Evolutionary conservation across 345 rosid genomes (phyloP).

Genomic region (Citrus mangshanensis): DNA sequence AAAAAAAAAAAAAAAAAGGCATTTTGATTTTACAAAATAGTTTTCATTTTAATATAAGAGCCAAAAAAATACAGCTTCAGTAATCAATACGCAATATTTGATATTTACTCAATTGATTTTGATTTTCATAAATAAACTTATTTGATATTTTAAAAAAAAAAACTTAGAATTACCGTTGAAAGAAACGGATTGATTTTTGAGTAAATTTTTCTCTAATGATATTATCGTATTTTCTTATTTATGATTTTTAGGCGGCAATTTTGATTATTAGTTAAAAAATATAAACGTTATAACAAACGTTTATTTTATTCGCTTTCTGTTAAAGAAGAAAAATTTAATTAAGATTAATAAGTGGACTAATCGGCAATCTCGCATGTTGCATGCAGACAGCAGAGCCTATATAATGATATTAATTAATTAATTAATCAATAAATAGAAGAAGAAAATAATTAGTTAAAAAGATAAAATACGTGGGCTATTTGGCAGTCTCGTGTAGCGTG

Average conservation of each 20-base stretch:
- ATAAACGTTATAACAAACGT: too few species aligned
- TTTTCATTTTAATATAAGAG: not conserved
- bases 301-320: too few species aligned
- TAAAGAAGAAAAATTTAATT: too few species aligned
- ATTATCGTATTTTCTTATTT: not conserved
- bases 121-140: not conserved
- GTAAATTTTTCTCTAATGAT: not conserved
- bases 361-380: not conserved
- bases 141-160: too few species aligned
- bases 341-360: too few species aligned
- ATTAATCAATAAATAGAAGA: not conserved
- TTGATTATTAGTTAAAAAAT: not conserved
- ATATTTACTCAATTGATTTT: not conserved
- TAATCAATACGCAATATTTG: not conserved
- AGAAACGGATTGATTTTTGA: not conserved
- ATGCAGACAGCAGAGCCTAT: not conserved
- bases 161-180: not conserved
- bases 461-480: conserved; percentile 1
- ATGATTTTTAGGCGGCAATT: not conserved
- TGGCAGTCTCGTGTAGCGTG: not conserved
- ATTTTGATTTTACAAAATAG: not conserved
- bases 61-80: not conserved
- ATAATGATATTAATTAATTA: too few species aligned
- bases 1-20: too few species aligned
- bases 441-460: not conserved